Conservation (phyloP, 192 early-diverging fungal species). For the Coemansia furcata region DNA sequence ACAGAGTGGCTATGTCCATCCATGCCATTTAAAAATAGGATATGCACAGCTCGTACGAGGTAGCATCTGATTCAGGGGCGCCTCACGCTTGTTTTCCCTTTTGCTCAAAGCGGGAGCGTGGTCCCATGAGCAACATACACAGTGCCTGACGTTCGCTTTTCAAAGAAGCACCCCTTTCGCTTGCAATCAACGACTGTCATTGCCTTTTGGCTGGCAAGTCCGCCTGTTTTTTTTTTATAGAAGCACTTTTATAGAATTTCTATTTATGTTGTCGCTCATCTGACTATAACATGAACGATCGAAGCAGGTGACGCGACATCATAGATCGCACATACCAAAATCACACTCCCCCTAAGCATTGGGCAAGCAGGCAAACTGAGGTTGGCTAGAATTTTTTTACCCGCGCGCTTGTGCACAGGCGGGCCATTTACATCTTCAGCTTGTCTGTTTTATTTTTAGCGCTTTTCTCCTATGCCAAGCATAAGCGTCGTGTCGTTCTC, state of each 20-base stretch:
- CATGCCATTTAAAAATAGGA: neutral
- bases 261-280: neutral
- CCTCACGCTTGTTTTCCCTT: neutral
- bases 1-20: neutral
- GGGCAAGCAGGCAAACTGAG: neutral
- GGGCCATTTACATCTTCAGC: neutral
- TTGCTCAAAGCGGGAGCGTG: neutral
- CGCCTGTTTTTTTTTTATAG: neutral
- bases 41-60: neutral
- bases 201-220: neutral
- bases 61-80: neutral
- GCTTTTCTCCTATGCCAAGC: slow-evolving; percentile 30
- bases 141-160: neutral
- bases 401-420: too few species aligned
- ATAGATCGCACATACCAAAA: neutral
- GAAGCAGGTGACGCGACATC: neutral
- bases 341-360: neutral
- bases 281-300: neutral
- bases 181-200: neutral
- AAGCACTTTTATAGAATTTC: neutral
- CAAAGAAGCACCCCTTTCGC: neutral
- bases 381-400: neutral
- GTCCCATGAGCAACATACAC: neutral
- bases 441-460: slow-evolving; percentile 1
- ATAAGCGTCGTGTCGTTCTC: slow-evolving; percentile 47